Percentiles rank a stretch among this genome's conserved stretches.
Conservation (phyloP, 164 flowering plant species). For the Liquidambar formosana region DNA sequence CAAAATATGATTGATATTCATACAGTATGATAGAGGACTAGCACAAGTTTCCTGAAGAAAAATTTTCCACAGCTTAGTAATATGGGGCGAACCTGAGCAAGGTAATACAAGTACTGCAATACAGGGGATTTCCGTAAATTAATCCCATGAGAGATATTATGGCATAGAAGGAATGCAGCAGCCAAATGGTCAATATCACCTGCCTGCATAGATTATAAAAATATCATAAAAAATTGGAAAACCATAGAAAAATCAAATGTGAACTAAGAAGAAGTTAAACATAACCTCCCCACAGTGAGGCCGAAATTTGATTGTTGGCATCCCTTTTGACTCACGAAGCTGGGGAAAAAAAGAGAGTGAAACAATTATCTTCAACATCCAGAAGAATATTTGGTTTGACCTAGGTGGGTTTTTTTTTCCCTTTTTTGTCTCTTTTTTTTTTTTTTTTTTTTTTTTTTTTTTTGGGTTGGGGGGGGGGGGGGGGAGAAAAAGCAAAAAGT, state of each 20-base stretch:
- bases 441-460: no score
- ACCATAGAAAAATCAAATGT: neutral
- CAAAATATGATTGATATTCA: no score
- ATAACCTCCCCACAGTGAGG: conserved; percentile 74
- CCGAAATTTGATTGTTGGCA: conserved; percentile 58
- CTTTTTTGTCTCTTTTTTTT: no score
- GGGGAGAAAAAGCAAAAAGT: no score
- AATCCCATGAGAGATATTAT: conserved; percentile 70
- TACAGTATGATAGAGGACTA: no score
- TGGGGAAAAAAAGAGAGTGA: conserved; percentile 13
- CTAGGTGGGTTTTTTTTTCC: no score
- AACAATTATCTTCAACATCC: no score
- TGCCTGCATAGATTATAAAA: conserved; percentile 43
- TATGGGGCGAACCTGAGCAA: conserved; percentile 56
- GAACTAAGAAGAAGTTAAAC: neutral
- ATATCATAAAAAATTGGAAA: neutral
- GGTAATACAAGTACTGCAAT: conserved; percentile 70
- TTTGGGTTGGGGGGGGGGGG: no score
- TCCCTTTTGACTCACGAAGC: conserved; percentile 71
- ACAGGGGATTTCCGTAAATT: conserved; percentile 68
- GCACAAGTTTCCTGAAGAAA: no score
- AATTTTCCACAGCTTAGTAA: neutral
- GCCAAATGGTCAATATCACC: conserved; percentile 78
- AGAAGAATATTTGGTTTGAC: no score
- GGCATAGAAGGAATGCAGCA: conserved; percentile 60